Percentiles rank a stretch among this genome's conserved stretches.
Evolutionary conservation across 2,329 filamentous ascomycete genomes (phyloP).

Genomic region (Xylariaceae sp.): DNA sequence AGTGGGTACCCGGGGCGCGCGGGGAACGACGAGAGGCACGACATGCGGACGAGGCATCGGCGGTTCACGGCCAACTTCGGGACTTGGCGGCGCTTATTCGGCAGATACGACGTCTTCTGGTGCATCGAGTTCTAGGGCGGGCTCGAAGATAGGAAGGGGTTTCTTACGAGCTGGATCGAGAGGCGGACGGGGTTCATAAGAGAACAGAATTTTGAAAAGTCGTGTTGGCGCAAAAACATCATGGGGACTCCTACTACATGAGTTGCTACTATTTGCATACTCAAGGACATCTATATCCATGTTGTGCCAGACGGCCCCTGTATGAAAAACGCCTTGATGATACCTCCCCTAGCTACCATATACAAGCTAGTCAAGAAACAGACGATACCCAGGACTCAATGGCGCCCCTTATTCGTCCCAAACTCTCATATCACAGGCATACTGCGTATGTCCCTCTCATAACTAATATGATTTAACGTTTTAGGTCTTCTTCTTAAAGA

Average conservation of each 20-base stretch:
- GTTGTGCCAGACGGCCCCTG: neutral
- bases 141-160: conserved; percentile 43
- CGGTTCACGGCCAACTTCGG: conserved; percentile 29
- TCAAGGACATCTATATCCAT: neutral
- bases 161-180: conserved; percentile 50
- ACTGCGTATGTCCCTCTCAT: neutral
- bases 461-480: conserved; percentile 13
- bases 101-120: conserved; percentile 30
- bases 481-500: conserved; percentile 69
- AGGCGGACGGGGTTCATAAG: conserved; percentile 39
- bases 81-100: conserved; percentile 30
- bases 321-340: conserved; percentile 3
- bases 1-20: conserved; percentile 10
- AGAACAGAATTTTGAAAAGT: neutral
- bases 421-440: neutral
- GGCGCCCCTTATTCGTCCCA: neutral
- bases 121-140: conserved; percentile 31
- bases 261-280: neutral
- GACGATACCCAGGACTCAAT: conserved; percentile 1
- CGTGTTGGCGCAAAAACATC: neutral
- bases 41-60: conserved; percentile 15
- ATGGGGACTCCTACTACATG: conserved; percentile 2
- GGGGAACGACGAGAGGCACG: conserved; percentile 14
- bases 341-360: conserved; percentile 8
- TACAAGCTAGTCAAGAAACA: neutral